Conservation (phyloP, 495 filamentous ascomycete genomes). For the Aspergillus funiculosus region DNA sequence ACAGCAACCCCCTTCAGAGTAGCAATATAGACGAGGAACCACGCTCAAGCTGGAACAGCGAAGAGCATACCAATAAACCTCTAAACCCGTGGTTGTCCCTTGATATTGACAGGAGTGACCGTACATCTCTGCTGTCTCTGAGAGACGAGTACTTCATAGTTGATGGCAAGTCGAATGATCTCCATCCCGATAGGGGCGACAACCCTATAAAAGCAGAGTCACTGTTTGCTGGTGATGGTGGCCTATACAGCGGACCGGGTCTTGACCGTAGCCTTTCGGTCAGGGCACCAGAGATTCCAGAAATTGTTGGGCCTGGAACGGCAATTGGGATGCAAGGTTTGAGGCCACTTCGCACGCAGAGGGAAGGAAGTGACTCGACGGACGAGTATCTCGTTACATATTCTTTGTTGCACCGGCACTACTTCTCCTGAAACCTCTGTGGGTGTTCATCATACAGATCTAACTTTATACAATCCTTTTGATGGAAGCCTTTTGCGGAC, state of each 20-base stretch:
- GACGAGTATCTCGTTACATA: slow-evolving; percentile 20
- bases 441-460: not conserved
- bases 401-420: slow-evolving; percentile 15
- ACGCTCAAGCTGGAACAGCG: slow-evolving; percentile 8
- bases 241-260: slow-evolving; percentile 20
- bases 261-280: slow-evolving; percentile 18
- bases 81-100: slow-evolving; percentile 22
- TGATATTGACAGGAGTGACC: slow-evolving; percentile 25
- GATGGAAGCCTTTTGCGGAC: not conserved
- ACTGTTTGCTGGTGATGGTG: slow-evolving; percentile 17
- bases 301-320: slow-evolving; percentile 17
- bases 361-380: slow-evolving; percentile 17
- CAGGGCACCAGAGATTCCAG: slow-evolving; percentile 19
- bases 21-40: slow-evolving; percentile 1
- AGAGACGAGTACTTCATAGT: slow-evolving; percentile 31
- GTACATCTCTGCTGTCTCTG: slow-evolving; percentile 19
- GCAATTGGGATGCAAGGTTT: slow-evolving; percentile 2
- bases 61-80: slow-evolving; percentile 12
- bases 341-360: slow-evolving; percentile 9
- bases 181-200: slow-evolving; percentile 25
- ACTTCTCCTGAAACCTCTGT: slow-evolving; percentile 11
- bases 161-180: slow-evolving; percentile 28
- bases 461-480: slow-evolving; percentile 11
- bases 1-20: not conserved
- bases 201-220: slow-evolving; percentile 23